Conservation (phyloP, 495 filamentous ascomycete species). For the Podospora conica region DNA sequence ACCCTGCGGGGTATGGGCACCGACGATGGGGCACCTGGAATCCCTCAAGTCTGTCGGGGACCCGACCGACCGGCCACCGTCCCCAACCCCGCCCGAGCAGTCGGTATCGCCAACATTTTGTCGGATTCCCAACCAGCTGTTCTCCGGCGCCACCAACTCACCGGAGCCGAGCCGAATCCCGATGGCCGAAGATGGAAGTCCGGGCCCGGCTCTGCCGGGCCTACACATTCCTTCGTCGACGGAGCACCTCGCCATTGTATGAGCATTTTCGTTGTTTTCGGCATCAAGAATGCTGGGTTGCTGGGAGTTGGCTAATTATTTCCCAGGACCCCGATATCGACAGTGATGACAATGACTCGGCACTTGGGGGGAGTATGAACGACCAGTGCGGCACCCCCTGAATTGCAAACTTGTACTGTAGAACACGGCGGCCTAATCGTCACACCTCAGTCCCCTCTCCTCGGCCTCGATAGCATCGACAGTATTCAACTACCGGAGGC, state of each 20-base stretch:
- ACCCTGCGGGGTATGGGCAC: not conserved
- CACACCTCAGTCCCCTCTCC: not conserved
- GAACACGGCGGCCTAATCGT: not conserved
- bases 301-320: not conserved
- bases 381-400: not conserved
- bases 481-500: constrained; percentile 27
- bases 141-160: not conserved
- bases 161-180: not conserved
- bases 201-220: not conserved
- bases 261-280: not conserved
- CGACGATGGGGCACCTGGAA: not conserved
- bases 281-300: not conserved
- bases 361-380: not conserved
- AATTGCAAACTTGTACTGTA: not conserved
- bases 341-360: not conserved
- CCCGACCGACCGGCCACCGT: not conserved
- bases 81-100: not conserved
- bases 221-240: not conserved
- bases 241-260: not conserved
- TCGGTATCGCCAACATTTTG: not conserved
- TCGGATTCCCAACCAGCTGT: not conserved
- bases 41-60: not conserved
- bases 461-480: constrained; percentile 30
- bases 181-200: not conserved
- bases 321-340: not conserved